A percentile compares a stretch with the other conserved stretches of the same genome.
Evolutionary conservation across 352 stramenopile species (phyloP).

Genomic region (Aphanomyces euteiches): DNA sequence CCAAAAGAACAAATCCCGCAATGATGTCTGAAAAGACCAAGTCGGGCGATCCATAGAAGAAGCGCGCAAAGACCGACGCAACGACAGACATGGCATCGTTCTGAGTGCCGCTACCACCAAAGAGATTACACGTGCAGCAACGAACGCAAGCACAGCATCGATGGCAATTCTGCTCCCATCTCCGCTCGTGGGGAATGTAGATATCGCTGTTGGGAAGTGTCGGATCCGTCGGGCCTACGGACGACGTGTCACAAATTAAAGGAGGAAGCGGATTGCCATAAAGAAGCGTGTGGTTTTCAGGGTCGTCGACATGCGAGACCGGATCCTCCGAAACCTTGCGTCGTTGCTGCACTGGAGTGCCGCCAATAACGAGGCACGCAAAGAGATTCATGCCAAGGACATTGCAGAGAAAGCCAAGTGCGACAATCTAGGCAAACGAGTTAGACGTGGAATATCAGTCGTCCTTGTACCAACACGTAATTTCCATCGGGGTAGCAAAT

Average conservation of each 20-base stretch:
- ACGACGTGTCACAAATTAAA: slow-evolving; percentile 59
- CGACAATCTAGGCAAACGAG: slow-evolving; percentile 7
- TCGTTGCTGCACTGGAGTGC: slow-evolving; percentile 24
- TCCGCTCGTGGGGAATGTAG: slow-evolving; percentile 72
- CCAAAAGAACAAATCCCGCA: slow-evolving; percentile 75
- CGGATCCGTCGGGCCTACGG: slow-evolving; percentile 21
- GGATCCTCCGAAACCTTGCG: neutral
- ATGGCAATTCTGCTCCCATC: slow-evolving; percentile 74
- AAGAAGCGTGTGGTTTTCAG: slow-evolving; percentile 23
- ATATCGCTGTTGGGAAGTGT: slow-evolving; percentile 37
- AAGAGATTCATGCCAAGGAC: slow-evolving; percentile 25
- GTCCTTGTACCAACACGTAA: slow-evolving; percentile 59
- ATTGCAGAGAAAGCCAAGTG: slow-evolving; percentile 16
- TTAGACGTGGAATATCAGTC: no score
- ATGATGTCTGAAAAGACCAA: slow-evolving; percentile 87
- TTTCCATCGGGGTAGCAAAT: slow-evolving; percentile 70
- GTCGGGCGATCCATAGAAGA: slow-evolving; percentile 84
- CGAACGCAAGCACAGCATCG: slow-evolving; percentile 72
- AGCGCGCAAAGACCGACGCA: slow-evolving; percentile 73
- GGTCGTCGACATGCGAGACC: neutral
- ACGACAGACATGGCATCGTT: slow-evolving; percentile 87
- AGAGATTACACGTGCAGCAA: slow-evolving; percentile 85
- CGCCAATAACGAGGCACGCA: slow-evolving; percentile 26
- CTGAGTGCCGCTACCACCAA: slow-evolving; percentile 74
- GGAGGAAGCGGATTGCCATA: slow-evolving; percentile 28